Base-by-base conservation (phyloP, 495 filamentous ascomycete species). In the Penicillium diatomitis region DNA sequence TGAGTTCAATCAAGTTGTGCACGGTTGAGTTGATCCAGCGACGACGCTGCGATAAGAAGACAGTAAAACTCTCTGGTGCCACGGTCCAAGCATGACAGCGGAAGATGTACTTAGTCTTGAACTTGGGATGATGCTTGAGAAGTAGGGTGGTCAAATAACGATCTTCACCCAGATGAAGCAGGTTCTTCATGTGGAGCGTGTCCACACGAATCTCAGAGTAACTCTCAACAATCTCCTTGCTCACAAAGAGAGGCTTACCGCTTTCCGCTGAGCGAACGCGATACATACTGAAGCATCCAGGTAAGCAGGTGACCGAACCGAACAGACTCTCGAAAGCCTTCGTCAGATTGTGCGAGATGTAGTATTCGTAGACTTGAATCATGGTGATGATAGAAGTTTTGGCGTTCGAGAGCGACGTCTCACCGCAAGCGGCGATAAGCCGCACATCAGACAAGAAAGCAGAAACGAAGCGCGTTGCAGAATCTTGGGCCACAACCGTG, bases 291-390 rank as follows among this genome's bases (percentile, higher is more conserved):
- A 97, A 99, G 75, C 91, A 96, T 67, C 92, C 92, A 27, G 92
- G 92, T 49, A 99, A 73, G 78, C 92, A 99, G 39, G 92, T 99
- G 51, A 98, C 89, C 52, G 87, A 94, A 38, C 92, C 92, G 65
- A 98, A 98, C 54, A 98, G 78, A 68, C 85, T 90, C 65, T 98
- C 92, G 63, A 98, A 98, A n/a, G 92, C 94, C 70, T 98, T 98
- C 59, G 86, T 84, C 57, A 98, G 74, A 64, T 98, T 94, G 75
- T 98, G 92, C 46, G 94, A 97, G 52, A 98, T 98, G 71, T 90
- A 98, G 76, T 98, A 95, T 69, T 98, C 92, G 75, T 98, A 98
- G 11, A 98, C 92, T 67, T 98, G 92, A 52, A 99, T 97, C 90
- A 97, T 97, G 32, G 92, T 99, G 51, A 92, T 78, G 54, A 90